Percentiles rank a stretch among this genome's conserved stretches.
Conservation (phyloP, 352 stramenopile species). For the Paralagenidium karlingii region DNA sequence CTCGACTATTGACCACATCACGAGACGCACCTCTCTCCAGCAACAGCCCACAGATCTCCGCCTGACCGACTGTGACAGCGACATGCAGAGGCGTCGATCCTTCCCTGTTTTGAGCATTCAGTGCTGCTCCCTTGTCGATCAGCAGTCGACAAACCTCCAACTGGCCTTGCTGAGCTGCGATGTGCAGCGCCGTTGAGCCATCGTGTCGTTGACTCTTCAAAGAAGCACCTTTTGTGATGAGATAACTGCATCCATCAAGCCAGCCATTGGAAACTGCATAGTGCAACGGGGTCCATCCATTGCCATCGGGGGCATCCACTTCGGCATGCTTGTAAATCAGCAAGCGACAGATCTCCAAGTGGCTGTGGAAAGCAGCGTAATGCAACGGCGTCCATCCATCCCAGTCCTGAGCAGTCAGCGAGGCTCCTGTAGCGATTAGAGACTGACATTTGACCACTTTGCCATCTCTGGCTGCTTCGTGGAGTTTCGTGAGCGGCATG, state of each 20-base stretch:
- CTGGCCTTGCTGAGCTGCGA: not conserved
- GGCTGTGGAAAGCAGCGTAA: too few species aligned
- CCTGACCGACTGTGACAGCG: not conserved
- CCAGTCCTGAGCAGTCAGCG: too few species aligned
- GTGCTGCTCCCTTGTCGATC: not conserved
- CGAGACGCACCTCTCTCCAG: constrained; percentile 26
- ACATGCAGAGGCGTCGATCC: constrained; percentile 2
- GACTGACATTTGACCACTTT: too few species aligned
- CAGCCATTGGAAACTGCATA: too few species aligned
- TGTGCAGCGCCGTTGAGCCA: constrained; percentile 2
- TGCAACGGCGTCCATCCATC: too few species aligned
- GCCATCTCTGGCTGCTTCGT: too few species aligned
- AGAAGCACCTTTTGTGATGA: too few species aligned
- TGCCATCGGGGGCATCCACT: not conserved
- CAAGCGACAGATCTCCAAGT: too few species aligned
- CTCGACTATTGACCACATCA: too few species aligned
- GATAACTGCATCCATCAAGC: too few species aligned
- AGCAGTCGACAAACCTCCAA: not conserved
- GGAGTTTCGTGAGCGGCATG: too few species aligned
- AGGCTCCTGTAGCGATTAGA: too few species aligned
- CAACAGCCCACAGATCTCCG: not conserved
- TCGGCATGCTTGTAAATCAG: constrained; percentile 1
- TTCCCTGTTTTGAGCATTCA: not conserved
- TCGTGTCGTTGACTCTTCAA: not conserved
- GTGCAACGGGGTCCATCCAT: constrained; percentile 4